These are phyloP conservation scores for Purpureocillium takamizusanense DNA, from an alignment of 2,329 filamentous ascomycete genomes.

Conservation along the genomic window DNA sequence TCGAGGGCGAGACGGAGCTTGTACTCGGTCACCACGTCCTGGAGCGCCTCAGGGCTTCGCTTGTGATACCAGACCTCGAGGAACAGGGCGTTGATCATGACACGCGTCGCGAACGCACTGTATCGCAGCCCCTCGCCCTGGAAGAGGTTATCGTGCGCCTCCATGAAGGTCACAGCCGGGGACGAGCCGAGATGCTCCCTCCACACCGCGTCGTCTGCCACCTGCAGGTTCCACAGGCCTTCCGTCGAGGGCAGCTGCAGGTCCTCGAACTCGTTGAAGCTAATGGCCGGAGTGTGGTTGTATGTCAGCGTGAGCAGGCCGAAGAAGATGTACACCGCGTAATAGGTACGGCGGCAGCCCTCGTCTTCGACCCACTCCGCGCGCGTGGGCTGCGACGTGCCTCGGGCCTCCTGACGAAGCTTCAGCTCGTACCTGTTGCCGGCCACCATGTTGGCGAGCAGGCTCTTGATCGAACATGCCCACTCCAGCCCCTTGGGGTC, in stretches of 20 bases:
- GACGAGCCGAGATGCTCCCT: conserved; percentile 65
- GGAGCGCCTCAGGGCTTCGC: conserved; percentile 91
- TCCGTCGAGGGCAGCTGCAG: conserved; percentile 89
- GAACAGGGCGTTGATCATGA: conserved; percentile 98
- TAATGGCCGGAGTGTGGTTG: conserved; percentile 96
- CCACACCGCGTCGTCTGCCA: conserved; percentile 74
- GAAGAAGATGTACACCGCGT: conserved; percentile 98
- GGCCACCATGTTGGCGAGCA: conserved; percentile 96
- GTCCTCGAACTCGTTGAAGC: conserved; percentile 96
- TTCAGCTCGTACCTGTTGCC: conserved; percentile 96
- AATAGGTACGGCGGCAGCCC: conserved; percentile 92
- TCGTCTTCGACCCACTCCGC: conserved; percentile 96
- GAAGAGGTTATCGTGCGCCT: conserved; percentile 91
- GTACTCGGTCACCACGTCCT: conserved; percentile 97
- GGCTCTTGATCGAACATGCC: conserved; percentile 97
- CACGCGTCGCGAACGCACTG: conserved; percentile 91
- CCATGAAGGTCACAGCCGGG: conserved; percentile 76
- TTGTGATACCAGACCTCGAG: conserved; percentile 99
- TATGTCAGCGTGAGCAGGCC: conserved; percentile 89
- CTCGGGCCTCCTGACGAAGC: conserved; percentile 80
- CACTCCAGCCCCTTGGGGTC: conserved; percentile 96
- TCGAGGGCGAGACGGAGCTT: conserved; percentile 91
- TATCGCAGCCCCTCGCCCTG: conserved; percentile 85
- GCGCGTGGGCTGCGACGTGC: conserved; percentile 64
- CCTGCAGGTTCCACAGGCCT: conserved; percentile 83